Percentiles rank a stretch among this genome's conserved stretches.
Evolutionary conservation across 2,329 filamentous ascomycete species (phyloP).

Genomic region (Ceratocystis cacaofunesta): DNA sequence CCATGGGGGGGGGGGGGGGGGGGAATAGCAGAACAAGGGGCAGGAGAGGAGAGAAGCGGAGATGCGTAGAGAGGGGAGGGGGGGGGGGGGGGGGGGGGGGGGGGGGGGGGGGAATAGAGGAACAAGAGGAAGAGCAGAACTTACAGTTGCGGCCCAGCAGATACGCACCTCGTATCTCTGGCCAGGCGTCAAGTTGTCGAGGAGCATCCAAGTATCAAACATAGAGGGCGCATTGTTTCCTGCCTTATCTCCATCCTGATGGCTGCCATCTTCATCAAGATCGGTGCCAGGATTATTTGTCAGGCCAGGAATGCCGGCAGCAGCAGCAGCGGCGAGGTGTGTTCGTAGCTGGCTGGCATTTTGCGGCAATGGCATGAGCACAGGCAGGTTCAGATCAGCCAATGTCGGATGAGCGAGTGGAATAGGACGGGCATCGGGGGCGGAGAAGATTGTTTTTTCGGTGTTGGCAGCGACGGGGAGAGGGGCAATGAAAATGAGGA

Average conservation of each 20-base stretch:
- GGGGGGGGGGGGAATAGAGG: background rate
- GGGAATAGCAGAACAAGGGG: background rate
- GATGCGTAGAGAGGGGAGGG: no score
- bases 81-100: background rate
- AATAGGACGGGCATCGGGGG: slow-evolving; percentile 43
- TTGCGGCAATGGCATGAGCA: slow-evolving; percentile 43
- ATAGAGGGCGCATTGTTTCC: slow-evolving; percentile 34
- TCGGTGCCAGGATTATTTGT: no score
- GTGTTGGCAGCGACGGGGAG: slow-evolving; percentile 47
- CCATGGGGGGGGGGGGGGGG: background rate
- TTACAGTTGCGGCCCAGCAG: slow-evolving; percentile 85
- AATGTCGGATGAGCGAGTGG: slow-evolving; percentile 30
- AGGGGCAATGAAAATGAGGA: slow-evolving; percentile 18
- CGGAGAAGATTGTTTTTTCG: slow-evolving; percentile 82
- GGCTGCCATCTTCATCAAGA: no score
- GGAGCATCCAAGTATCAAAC: slow-evolving; percentile 60
- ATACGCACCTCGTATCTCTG: slow-evolving; percentile 81
- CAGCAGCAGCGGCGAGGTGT: slow-evolving; percentile 40
- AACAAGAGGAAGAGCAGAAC: slow-evolving; percentile 24
- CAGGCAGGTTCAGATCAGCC: slow-evolving; percentile 46
- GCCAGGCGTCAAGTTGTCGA: slow-evolving; percentile 52
- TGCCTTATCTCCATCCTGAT: no score
- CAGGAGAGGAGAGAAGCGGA: no score
- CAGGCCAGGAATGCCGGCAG: background rate
- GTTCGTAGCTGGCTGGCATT: slow-evolving; percentile 38